Evolutionary conservation across 23 red algal genomes (phyloP).

Genomic region (Gracilaria caudata): DNA sequence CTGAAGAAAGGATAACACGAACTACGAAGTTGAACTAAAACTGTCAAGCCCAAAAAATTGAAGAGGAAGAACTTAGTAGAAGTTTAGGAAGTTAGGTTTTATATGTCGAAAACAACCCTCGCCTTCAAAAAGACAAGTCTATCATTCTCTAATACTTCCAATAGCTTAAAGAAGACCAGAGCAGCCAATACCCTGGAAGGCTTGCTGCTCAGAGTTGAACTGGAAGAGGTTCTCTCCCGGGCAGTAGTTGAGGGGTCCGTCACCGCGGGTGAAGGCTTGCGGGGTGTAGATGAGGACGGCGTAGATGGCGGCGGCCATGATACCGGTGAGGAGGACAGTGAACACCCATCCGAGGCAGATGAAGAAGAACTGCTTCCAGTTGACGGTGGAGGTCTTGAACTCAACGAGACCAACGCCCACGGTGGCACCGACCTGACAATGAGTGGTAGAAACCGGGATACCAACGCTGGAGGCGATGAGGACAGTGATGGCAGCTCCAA

Average conservation of each 20-base stretch:
- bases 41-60: too few relatives aligned
- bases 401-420: constrained; percentile 86
- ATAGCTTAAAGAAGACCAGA: constrained; percentile 39
- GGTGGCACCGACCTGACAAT: constrained; percentile 89
- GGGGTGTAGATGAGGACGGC: constrained; percentile 53
- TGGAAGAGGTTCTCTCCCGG: constrained; percentile 69
- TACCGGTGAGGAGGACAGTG: constrained; percentile 70
- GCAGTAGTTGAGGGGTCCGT: constrained; percentile 51
- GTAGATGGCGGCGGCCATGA: constrained; percentile 62
- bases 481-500: constrained; percentile 90
- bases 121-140: too few relatives aligned
- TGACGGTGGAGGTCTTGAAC: constrained; percentile 73
- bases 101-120: too few relatives aligned
- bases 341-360: constrained; percentile 84
- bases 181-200: constrained; percentile 66
- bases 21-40: too few relatives aligned
- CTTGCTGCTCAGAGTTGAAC: constrained; percentile 19
- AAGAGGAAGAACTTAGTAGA: too few relatives aligned
- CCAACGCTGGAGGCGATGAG: constrained; percentile 90
- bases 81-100: too few relatives aligned
- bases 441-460: constrained; percentile 95
- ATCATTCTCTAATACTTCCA: neutral
- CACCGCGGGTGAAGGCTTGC: constrained; percentile 15
- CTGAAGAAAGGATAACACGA: too few relatives aligned
- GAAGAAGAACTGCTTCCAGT: constrained; percentile 89